Percentiles rank a stretch among this genome's conserved stretches.
Conservation (phyloP, 2,329 filamentous ascomycete genomes). For the Aureobasidium sp. region DNA sequence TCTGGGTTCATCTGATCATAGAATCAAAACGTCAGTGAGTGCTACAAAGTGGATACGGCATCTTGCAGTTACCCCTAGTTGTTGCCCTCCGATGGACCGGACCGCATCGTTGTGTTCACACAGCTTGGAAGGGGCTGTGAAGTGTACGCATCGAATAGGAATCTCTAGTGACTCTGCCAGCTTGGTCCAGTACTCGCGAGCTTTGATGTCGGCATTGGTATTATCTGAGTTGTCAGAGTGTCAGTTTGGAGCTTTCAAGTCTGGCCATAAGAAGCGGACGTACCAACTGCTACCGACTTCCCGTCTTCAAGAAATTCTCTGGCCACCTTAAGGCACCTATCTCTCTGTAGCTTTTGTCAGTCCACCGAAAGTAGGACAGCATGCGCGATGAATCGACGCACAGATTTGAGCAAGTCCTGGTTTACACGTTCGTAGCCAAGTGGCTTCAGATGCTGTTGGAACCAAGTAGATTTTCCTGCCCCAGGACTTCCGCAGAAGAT, state of each 20-base stretch:
- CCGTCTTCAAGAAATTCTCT: constrained; percentile 55
- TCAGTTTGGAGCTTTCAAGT: background rate
- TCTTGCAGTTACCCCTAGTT: background rate
- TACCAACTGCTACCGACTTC: constrained; percentile 69
- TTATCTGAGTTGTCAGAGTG: constrained; percentile 57
- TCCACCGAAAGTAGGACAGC: too few relatives aligned
- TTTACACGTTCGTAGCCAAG: constrained; percentile 80
- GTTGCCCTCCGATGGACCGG: constrained; percentile 47
- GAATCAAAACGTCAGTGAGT: background rate
- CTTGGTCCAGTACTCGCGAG: constrained; percentile 67
- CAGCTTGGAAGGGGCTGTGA: constrained; percentile 62
- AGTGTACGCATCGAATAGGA: constrained; percentile 77
- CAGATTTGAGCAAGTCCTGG: constrained; percentile 76
- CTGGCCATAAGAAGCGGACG: constrained; percentile 20
- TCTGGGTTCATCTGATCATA: constrained; percentile 69
- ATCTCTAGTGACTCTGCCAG: constrained; percentile 63
- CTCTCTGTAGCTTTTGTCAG: constrained; percentile 40
- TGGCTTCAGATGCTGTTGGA: constrained; percentile 66
- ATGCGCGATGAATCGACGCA: constrained; percentile 26
- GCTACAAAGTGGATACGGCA: background rate
- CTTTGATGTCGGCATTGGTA: constrained; percentile 80
- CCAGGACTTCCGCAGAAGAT: constrained; percentile 84
- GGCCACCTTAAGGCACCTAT: constrained; percentile 63
- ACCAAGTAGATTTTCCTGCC: constrained; percentile 88
- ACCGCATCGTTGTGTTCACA: constrained; percentile 84